A percentile compares a stretch with the other conserved stretches of the same genome.
phyloP scores from a whole-genome alignment of 1,139 yeast genomes.

The Debaryomyces coudertii region DNA sequence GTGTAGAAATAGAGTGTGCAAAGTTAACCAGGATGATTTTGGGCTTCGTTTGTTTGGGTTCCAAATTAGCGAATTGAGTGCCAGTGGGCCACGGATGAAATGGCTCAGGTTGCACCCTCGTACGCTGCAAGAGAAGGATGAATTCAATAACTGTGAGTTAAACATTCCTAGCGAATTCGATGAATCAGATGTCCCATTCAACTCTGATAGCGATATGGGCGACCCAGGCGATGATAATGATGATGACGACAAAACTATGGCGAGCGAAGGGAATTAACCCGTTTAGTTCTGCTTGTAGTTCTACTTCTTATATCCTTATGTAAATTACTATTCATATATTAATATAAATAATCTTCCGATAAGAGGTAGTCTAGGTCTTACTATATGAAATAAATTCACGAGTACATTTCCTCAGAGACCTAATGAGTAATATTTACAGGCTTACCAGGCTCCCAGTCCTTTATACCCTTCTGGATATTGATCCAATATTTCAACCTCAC shows the following conservation, averaged over 20 bases:
- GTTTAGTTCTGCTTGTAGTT: not conserved
- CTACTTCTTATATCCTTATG: not conserved
- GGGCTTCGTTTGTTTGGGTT: slow-evolving; percentile 88
- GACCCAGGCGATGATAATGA: slow-evolving; percentile 30
- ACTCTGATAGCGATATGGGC: slow-evolving; percentile 23
- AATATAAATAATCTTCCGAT: not conserved
- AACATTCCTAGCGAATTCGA: slow-evolving; percentile 50
- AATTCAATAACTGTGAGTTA: slow-evolving; percentile 65
- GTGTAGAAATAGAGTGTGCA: slow-evolving; percentile 51
- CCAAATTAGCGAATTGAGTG: slow-evolving; percentile 71
- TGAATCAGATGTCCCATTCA: slow-evolving; percentile 25
- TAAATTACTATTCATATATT: slow-evolving; percentile 7
- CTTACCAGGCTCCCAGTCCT: slow-evolving; percentile 78
- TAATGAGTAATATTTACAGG: slow-evolving; percentile 66
- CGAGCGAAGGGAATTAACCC: slow-evolving; percentile 35
- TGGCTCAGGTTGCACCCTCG: slow-evolving; percentile 86
- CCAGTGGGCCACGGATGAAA: slow-evolving; percentile 89
- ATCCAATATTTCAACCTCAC: slow-evolving; percentile 83
- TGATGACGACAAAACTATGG: slow-evolving; percentile 52
- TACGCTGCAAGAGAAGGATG: slow-evolving; percentile 57
- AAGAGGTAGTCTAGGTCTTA: not conserved
- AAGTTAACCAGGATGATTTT: slow-evolving; percentile 56
- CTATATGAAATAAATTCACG: not conserved
- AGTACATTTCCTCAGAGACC: slow-evolving; percentile 6
- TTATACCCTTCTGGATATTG: slow-evolving; percentile 71